Percentiles rank a stretch among this genome's conserved stretches.
These are phyloP conservation scores for Venturia carpophila DNA, from an alignment of 2,329 filamentous ascomycete genomes.

Conservation along the genomic window DNA sequence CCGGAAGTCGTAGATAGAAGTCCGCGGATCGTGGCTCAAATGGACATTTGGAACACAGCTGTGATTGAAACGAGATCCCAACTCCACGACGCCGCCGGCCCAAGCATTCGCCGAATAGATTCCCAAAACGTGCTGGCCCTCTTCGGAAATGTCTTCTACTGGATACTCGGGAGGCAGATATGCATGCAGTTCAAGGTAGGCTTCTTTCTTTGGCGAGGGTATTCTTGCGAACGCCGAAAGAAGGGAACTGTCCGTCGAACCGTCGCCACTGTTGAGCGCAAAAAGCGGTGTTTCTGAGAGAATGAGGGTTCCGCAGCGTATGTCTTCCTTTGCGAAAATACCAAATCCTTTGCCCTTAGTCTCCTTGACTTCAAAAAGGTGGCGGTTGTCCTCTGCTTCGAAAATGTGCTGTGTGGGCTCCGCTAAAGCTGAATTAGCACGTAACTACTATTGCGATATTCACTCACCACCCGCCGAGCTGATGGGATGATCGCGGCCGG, in stretches of 20 bases:
- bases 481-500: not conserved
- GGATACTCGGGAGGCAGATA: not conserved
- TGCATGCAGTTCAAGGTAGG: slow-evolving; percentile 11
- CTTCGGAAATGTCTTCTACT: slow-evolving; percentile 7
- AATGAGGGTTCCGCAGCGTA: slow-evolving; percentile 1
- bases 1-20: not conserved
- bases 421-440: not conserved
- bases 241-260: not conserved
- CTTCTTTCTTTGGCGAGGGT: not conserved
- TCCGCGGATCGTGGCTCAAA: slow-evolving; percentile 13
- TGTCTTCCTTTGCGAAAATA: slow-evolving; percentile 1
- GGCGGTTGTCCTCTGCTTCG: not conserved
- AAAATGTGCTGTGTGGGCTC: not conserved
- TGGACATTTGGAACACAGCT: slow-evolving; percentile 17
- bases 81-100: slow-evolving; percentile 13
- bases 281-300: slow-evolving; percentile 12
- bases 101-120: slow-evolving; percentile 18
- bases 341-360: not conserved
- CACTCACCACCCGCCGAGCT: not conserved
- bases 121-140: slow-evolving; percentile 10
- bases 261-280: slow-evolving; percentile 6
- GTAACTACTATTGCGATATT: not conserved
- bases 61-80: slow-evolving; percentile 18
- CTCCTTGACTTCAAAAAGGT: slow-evolving; percentile 21
- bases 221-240: slow-evolving; percentile 1